phyloP scores from a whole-genome alignment of 805 yeast genomes.

The Kluyveromyces lactis region DNA sequence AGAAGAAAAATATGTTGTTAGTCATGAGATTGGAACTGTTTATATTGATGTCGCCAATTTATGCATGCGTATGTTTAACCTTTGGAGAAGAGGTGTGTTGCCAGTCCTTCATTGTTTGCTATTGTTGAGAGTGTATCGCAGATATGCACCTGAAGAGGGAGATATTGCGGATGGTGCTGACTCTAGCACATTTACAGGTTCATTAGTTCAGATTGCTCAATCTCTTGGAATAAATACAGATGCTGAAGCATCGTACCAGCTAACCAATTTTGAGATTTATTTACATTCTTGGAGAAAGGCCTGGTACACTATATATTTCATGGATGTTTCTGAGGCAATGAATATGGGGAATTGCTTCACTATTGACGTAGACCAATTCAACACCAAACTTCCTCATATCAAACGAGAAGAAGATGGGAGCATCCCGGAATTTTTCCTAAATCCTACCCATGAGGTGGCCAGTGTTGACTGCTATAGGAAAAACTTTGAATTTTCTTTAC shows the following conservation, averaged over 20 bases:
- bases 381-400: slow-evolving; percentile 42
- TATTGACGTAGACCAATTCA: slow-evolving; percentile 35
- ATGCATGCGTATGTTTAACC: slow-evolving; percentile 48
- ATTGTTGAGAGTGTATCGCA: slow-evolving; percentile 42
- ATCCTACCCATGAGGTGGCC: slow-evolving; percentile 35
- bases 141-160: slow-evolving; percentile 48
- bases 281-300: slow-evolving; percentile 48
- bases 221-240: slow-evolving; percentile 54
- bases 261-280: slow-evolving; percentile 17
- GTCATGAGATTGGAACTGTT: slow-evolving; percentile 39
- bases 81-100: slow-evolving; percentile 40
- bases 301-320: slow-evolving; percentile 43
- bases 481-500: slow-evolving; percentile 26
- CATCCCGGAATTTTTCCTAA: slow-evolving; percentile 29
- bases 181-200: slow-evolving; percentile 39
- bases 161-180: slow-evolving; percentile 46
- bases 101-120: slow-evolving; percentile 48
- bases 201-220: slow-evolving; percentile 47
- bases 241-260: slow-evolving; percentile 31
- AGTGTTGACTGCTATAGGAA: slow-evolving; percentile 29
- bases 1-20: slow-evolving; percentile 32
- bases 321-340: slow-evolving; percentile 39
- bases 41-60: slow-evolving; percentile 42
- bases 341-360: slow-evolving; percentile 41
- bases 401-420: slow-evolving; percentile 23